Evolutionary conservation across 306 rosid genomes (phyloP).

Genomic region (Cicer yamashitae): DNA sequence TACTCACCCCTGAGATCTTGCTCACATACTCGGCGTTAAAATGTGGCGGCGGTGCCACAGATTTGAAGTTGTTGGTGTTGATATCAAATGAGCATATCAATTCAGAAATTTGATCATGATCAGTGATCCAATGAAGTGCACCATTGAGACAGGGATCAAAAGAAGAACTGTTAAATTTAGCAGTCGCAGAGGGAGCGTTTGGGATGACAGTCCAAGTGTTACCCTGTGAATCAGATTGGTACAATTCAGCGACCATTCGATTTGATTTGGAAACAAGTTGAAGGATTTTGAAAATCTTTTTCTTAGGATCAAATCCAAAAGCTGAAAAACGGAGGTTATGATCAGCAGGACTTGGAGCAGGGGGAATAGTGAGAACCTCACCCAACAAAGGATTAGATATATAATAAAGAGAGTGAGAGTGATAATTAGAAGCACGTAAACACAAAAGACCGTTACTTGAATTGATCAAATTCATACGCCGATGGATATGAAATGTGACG

Average conservation of each 20-base stretch:
- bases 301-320: constrained; percentile 38
- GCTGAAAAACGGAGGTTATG: constrained; percentile 1
- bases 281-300: constrained; percentile 29
- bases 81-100: constrained; percentile 46
- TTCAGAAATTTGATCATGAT: not conserved
- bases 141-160: constrained; percentile 44
- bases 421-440: not conserved
- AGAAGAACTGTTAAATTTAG: not conserved
- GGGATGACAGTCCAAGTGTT: constrained; percentile 2
- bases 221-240: constrained; percentile 15
- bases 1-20: not conserved
- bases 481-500: not conserved
- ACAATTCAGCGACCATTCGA: constrained; percentile 36
- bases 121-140: constrained; percentile 42
- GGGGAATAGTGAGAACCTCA: constrained; percentile 34
- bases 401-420: constrained; percentile 8
- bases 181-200: not conserved
- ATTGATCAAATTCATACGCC: constrained; percentile 32
- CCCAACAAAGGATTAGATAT: constrained; percentile 47
- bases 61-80: constrained; percentile 24
- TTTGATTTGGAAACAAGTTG: constrained; percentile 1
- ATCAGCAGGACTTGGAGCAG: not conserved
- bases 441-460: constrained; percentile 48
- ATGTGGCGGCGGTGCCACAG: constrained; percentile 27
- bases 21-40: constrained; percentile 9